Conservation (phyloP, 371 early-diverging fungal genomes). For the Haplosporangium sp. region DNA sequence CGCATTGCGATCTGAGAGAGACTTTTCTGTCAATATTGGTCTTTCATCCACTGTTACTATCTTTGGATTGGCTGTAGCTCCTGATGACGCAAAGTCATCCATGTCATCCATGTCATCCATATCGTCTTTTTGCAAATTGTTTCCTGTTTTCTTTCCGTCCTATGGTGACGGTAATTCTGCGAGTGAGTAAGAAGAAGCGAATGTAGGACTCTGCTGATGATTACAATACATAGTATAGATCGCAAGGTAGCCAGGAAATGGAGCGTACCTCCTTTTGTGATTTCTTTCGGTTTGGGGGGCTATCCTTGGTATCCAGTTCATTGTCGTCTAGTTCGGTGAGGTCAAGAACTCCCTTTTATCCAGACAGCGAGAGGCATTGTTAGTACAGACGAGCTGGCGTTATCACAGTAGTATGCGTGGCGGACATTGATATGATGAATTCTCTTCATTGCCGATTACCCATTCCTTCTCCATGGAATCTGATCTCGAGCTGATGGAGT, state of each 20-base stretch:
- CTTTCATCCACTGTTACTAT: not conserved
- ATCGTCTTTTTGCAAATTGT: slow-evolving; percentile 1
- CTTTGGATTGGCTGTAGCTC: slow-evolving; percentile 2
- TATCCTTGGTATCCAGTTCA: slow-evolving; percentile 7
- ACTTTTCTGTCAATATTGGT: not conserved
- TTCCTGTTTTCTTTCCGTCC: slow-evolving; percentile 10
- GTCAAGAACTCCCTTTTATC: slow-evolving; percentile 24
- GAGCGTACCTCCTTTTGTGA: slow-evolving; percentile 30
- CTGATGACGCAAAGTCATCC: slow-evolving; percentile 29
- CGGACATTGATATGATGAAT: too few relatives aligned
- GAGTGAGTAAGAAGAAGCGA: not conserved
- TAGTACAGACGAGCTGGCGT: not conserved
- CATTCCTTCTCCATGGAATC: slow-evolving; percentile 46
- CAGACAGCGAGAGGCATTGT: not conserved
- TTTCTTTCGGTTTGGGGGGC: slow-evolving; percentile 24
- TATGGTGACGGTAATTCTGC: too few relatives aligned
- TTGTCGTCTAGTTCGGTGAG: slow-evolving; percentile 28
- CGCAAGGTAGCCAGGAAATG: not conserved
- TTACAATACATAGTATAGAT: too few relatives aligned
- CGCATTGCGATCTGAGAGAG: not conserved
- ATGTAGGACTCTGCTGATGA: too few relatives aligned
- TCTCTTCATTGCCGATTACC: slow-evolving; percentile 8
- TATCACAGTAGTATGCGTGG: too few relatives aligned
- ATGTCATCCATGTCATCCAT: slow-evolving; percentile 18
- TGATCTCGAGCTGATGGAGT: slow-evolving; percentile 20